Conservation (phyloP, 1,284 basidiomycete species). For the Rugosomyces carneus region DNA sequence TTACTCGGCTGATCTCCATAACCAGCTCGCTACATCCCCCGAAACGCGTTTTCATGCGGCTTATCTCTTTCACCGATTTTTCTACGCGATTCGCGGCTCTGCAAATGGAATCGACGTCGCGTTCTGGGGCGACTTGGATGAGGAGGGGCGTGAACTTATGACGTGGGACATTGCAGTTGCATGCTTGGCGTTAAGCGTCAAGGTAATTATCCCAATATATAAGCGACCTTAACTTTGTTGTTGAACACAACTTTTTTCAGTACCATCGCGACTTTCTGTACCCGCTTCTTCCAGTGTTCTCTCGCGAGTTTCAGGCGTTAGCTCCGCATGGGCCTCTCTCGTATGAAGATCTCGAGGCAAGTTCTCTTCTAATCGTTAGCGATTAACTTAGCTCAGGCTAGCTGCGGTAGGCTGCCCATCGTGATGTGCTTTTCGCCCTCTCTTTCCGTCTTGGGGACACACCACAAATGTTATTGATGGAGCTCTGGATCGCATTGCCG, state of each 20-base stretch:
- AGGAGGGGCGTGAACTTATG: conserved; percentile 31
- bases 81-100: conserved; percentile 4
- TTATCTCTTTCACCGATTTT: conserved; percentile 48
- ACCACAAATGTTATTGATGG: conserved; percentile 51
- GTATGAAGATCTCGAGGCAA: conserved; percentile 47
- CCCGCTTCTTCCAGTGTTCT: conserved; percentile 46
- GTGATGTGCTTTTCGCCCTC: conserved; percentile 46
- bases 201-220: conserved; percentile 37
- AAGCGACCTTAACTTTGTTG: too few species aligned
- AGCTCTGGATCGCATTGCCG: conserved; percentile 50
- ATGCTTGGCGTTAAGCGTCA: conserved; percentile 51
- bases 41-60: conserved; percentile 59
- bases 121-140: conserved; percentile 7
- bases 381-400: neutral
- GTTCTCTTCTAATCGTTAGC: neutral
- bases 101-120: neutral
- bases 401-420: conserved; percentile 42
- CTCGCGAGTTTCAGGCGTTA: conserved; percentile 42
- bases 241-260: conserved; percentile 25
- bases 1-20: conserved; percentile 33
- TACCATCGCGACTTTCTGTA: conserved; percentile 56
- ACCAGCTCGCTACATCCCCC: conserved; percentile 44
- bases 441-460: conserved; percentile 46
- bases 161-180: conserved; percentile 51
- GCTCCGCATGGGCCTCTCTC: conserved; percentile 37